Evolutionary conservation across 768 basidiomycete species (phyloP).

Genomic region (Kwoniella mangroviensis): DNA sequence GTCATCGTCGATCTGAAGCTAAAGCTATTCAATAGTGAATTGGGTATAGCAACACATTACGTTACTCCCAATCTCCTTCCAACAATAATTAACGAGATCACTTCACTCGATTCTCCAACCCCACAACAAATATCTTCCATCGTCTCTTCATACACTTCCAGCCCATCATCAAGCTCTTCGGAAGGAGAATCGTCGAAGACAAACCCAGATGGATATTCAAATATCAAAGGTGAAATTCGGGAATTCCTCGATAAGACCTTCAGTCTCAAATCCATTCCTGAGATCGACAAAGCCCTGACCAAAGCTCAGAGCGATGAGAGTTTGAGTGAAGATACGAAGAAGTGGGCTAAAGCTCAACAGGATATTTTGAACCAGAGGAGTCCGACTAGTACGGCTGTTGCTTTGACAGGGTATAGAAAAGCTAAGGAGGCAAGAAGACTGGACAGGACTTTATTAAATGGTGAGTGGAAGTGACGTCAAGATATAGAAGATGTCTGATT

Average conservation of each 20-base stretch:
- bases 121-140: constrained; percentile 62
- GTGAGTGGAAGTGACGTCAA: constrained; percentile 17
- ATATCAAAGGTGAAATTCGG: constrained; percentile 66
- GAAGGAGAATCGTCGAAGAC: constrained; percentile 33
- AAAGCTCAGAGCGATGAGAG: constrained; percentile 53
- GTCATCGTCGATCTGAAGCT: too few species aligned
- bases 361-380: constrained; percentile 70
- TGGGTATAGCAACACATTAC: constrained; percentile 92
- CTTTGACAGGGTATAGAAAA: constrained; percentile 75
- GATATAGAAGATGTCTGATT: too few species aligned
- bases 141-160: constrained; percentile 66
- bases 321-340: constrained; percentile 62
- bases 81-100: constrained; percentile 71
- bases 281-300: constrained; percentile 68
- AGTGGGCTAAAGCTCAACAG: constrained; percentile 78
- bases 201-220: constrained; percentile 41
- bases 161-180: constrained; percentile 61
- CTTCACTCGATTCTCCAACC: constrained; percentile 56
- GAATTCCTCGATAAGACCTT: constrained; percentile 83
- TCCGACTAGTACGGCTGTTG: constrained; percentile 89
- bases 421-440: constrained; percentile 69
- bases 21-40: constrained; percentile 65
- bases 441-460: constrained; percentile 75
- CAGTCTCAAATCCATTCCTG: constrained; percentile 69
- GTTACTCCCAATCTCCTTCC: constrained; percentile 77